Conservation (phyloP, 2,329 filamentous ascomycete species). For the Colletotrichum sublineola region DNA sequence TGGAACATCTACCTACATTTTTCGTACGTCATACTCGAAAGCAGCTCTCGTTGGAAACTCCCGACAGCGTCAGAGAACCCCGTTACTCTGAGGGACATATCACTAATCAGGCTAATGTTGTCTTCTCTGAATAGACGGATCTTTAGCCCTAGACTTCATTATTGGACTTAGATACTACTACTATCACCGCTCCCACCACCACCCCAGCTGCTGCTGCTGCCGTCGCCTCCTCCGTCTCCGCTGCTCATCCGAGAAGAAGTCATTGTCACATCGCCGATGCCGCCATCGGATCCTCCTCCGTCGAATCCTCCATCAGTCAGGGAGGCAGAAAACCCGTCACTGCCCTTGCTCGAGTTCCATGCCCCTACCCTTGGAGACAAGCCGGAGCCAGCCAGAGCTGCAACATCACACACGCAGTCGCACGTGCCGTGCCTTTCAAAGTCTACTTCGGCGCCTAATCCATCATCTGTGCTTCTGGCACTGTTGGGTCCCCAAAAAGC, state of each 20-base stretch:
- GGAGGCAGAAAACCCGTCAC: neutral
- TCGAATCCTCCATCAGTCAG: neutral
- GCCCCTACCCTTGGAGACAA: neutral
- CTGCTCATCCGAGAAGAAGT: too few relatives aligned
- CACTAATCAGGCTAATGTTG: too few relatives aligned
- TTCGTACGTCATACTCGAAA: neutral
- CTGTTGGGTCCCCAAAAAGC: neutral
- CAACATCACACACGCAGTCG: neutral
- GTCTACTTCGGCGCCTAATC: neutral
- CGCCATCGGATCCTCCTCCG: too few relatives aligned
- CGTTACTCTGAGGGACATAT: too few relatives aligned
- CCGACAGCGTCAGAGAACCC: neutral
- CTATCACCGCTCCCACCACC: too few relatives aligned
- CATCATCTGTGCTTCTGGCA: neutral
- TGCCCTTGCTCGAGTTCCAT: neutral
- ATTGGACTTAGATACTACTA: too few relatives aligned
- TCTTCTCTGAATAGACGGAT: too few relatives aligned
- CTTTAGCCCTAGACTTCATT: too few relatives aligned
- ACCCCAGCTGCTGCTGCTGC: neutral
- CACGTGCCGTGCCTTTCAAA: neutral
- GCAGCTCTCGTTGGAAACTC: neutral
- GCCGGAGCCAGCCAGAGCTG: neutral
- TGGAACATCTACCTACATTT: neutral
- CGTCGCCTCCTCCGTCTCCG: neutral
- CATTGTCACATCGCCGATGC: too few relatives aligned